A percentile compares a stretch with the other conserved stretches of the same genome.
phyloP scores from a whole-genome alignment of 768 basidiomycete genomes.

The Suillus occidentalis region DNA sequence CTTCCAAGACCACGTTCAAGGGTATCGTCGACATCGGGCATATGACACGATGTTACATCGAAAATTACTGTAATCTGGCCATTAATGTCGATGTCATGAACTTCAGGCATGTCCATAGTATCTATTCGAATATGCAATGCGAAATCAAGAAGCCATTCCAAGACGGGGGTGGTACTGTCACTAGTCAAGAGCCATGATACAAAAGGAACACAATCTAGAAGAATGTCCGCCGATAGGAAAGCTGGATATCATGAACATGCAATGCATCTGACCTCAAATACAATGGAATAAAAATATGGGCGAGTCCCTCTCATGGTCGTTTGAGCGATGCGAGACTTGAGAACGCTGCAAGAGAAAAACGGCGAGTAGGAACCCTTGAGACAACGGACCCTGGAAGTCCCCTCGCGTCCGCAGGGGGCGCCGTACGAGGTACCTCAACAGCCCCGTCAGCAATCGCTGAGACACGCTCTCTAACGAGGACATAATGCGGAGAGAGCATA shows the following conservation, averaged over 20 bases:
- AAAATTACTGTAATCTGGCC: not conserved
- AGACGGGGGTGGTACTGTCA: not conserved
- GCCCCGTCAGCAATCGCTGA: slow-evolving; percentile 11
- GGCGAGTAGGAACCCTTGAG: slow-evolving; percentile 21
- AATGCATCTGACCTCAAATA: not conserved
- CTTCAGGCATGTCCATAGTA: not conserved
- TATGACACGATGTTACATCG: not conserved
- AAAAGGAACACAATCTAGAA: not conserved
- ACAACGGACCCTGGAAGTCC: slow-evolving; percentile 13
- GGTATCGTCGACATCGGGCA: not conserved
- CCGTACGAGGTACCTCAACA: slow-evolving; percentile 10
- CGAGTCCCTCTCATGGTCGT: not conserved
- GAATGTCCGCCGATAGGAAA: not conserved
- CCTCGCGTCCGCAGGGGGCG: slow-evolving; percentile 14
- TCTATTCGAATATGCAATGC: not conserved
- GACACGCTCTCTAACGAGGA: slow-evolving; percentile 15
- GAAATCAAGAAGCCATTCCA: not conserved
- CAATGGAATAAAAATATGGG: not conserved
- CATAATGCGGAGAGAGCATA: slow-evolving; percentile 26
- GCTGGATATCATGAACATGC: not conserved
- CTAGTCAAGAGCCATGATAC: not conserved
- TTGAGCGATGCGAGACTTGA: slow-evolving; percentile 15
- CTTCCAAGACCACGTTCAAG: not conserved
- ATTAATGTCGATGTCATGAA: not conserved
- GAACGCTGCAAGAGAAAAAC: slow-evolving; percentile 32